Conservation (phyloP, 805 yeast genomes). For the Kuraishia piskuri region DNA sequence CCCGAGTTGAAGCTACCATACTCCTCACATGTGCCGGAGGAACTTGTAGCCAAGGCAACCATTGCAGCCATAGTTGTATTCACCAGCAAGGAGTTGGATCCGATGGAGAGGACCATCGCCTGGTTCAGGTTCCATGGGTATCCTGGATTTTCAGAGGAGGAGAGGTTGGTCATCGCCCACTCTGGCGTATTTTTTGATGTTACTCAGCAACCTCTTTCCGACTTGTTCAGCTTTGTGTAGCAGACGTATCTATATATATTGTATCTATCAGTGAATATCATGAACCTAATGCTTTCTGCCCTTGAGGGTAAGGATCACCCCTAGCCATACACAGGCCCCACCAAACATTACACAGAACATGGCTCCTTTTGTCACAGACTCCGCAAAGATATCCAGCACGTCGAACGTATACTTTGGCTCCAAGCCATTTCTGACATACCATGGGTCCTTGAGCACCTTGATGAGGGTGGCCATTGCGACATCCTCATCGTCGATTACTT, state of each 20-base stretch:
- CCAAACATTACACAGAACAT: background rate
- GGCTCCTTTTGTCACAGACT: background rate
- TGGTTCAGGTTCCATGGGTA: background rate
- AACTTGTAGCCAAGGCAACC: background rate
- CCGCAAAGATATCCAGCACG: constrained; percentile 19
- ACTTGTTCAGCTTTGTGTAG: background rate
- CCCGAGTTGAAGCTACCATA: background rate
- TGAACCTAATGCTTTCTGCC: background rate
- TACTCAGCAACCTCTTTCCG: background rate
- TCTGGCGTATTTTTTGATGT: background rate
- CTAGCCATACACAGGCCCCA: background rate
- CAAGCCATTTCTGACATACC: constrained; percentile 22
- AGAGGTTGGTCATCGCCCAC: background rate
- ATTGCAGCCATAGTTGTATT: background rate
- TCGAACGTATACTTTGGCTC: constrained; percentile 14
- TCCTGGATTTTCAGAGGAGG: background rate
- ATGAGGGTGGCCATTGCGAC: constrained; percentile 13
- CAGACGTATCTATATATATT: too few species aligned
- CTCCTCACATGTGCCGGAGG: background rate
- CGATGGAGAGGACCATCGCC: background rate
- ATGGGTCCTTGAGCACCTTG: constrained; percentile 15
- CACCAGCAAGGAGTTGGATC: background rate
- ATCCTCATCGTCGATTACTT: constrained; percentile 11
- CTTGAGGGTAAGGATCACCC: background rate
- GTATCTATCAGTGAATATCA: too few species aligned